Conservation (phyloP, 2,329 filamentous ascomycete species). For the Paraphoma chrysanthemicola region DNA sequence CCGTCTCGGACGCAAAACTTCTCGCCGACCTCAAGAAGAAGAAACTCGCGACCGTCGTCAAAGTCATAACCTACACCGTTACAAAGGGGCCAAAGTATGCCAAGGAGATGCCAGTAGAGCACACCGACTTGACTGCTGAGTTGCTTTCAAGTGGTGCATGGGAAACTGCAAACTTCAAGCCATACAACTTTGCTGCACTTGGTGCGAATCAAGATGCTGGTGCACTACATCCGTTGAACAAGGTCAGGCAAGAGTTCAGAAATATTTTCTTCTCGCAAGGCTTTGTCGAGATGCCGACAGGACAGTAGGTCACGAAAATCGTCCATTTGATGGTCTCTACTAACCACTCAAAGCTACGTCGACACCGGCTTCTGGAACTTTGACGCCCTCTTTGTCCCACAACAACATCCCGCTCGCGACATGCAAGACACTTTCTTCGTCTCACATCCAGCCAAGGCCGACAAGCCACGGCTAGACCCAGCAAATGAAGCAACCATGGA, state of each 20-base stretch:
- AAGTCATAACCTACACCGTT: slow-evolving; percentile 84
- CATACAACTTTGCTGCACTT: slow-evolving; percentile 78
- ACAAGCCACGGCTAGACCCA: slow-evolving; percentile 67
- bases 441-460: slow-evolving; percentile 81
- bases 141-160: slow-evolving; percentile 89
- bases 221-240: slow-evolving; percentile 71
- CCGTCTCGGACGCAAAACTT: slow-evolving; percentile 75
- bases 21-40: slow-evolving; percentile 87
- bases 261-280: slow-evolving; percentile 99
- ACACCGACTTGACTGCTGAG: slow-evolving; percentile 92
- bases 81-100: slow-evolving; percentile 88
- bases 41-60: slow-evolving; percentile 84
- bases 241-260: slow-evolving; percentile 93
- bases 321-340: neutral
- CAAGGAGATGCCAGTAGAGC: slow-evolving; percentile 86
- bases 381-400: slow-evolving; percentile 93
- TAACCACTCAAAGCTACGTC: slow-evolving; percentile 67
- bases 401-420: slow-evolving; percentile 96
- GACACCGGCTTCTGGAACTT: slow-evolving; percentile 99
- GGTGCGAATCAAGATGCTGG: slow-evolving; percentile 66
- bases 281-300: slow-evolving; percentile 97
- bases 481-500: slow-evolving; percentile 54
- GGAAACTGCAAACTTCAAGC: slow-evolving; percentile 90
- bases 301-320: slow-evolving; percentile 58
- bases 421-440: slow-evolving; percentile 99